phyloP scores from a whole-genome alignment of 2,329 filamentous ascomycete species.

The Microcyclospora tardicrescens region DNA sequence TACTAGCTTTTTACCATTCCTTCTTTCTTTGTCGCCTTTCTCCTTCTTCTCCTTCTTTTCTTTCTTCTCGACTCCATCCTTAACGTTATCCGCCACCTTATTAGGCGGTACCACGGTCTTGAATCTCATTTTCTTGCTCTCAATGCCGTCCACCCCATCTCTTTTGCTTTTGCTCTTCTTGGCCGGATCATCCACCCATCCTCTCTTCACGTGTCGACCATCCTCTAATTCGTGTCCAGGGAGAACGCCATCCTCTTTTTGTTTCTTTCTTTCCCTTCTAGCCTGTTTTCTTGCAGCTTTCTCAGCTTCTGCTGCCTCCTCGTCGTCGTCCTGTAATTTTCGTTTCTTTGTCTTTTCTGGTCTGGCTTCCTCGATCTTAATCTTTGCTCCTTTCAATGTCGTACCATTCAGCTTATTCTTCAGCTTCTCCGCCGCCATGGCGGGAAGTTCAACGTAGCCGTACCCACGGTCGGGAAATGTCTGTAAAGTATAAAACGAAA shows the following conservation, averaged over 20 bases:
- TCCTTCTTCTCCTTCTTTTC: slow-evolving; percentile 55
- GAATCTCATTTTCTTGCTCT: slow-evolving; percentile 69
- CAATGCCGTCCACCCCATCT: slow-evolving; percentile 34
- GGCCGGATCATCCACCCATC: slow-evolving; percentile 56
- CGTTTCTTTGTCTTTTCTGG: slow-evolving; percentile 41
- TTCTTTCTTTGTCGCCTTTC: slow-evolving; percentile 48
- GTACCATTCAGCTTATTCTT: slow-evolving; percentile 83
- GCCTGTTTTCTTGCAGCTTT: slow-evolving; percentile 31
- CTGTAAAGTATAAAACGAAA: slow-evolving; percentile 77
- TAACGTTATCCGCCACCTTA: slow-evolving; percentile 47
- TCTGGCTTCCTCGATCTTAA: slow-evolving; percentile 70
- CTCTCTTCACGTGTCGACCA: slow-evolving; percentile 70
- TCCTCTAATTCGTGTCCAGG: slow-evolving; percentile 58
- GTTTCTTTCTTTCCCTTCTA: slow-evolving; percentile 40
- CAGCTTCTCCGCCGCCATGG: slow-evolving; percentile 73
- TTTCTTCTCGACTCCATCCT: slow-evolving; percentile 38
- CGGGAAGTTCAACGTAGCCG: slow-evolving; percentile 77
- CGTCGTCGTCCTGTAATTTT: slow-evolving; percentile 18
- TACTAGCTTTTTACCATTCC: slow-evolving; percentile 36
- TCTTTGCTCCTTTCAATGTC: slow-evolving; percentile 70
- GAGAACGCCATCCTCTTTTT: slow-evolving; percentile 39
- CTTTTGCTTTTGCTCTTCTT: slow-evolving; percentile 24
- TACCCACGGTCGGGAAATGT: slow-evolving; percentile 84
- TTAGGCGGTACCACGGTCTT: slow-evolving; percentile 57
- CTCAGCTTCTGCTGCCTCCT: slow-evolving; percentile 20